These are phyloP conservation scores for Erythrobasidium yunnanense DNA, from an alignment of 768 basidiomycete species.

Conservation along the genomic window DNA sequence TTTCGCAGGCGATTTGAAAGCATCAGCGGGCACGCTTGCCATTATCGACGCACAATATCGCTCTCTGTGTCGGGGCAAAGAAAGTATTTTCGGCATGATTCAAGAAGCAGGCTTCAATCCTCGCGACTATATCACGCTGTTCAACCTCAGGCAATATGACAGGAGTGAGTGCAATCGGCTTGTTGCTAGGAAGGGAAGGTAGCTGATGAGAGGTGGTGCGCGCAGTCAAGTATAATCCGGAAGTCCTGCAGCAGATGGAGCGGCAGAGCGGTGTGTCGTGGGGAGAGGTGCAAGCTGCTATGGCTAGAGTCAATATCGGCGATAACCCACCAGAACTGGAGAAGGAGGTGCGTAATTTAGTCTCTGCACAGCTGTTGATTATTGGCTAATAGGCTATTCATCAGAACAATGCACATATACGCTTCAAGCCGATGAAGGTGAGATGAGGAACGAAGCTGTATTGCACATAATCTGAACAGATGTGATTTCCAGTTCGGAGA, in stretches of 20 bases:
- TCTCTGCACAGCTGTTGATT: not conserved
- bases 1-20: slow-evolving; percentile 64
- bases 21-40: slow-evolving; percentile 31
- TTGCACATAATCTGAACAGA: slow-evolving; percentile 37
- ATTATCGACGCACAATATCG: slow-evolving; percentile 33
- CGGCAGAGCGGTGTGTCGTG: slow-evolving; percentile 63
- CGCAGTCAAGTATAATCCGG: slow-evolving; percentile 41
- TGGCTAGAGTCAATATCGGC: slow-evolving; percentile 44
- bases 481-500: slow-evolving; percentile 44
- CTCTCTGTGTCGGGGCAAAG: slow-evolving; percentile 69
- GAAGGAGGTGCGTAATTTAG: not conserved
- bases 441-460: slow-evolving; percentile 49
- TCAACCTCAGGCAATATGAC: slow-evolving; percentile 83
- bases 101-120: slow-evolving; percentile 30
- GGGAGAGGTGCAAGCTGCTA: slow-evolving; percentile 74
- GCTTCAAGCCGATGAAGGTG: slow-evolving; percentile 26
- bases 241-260: slow-evolving; percentile 60
- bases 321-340: slow-evolving; percentile 30
- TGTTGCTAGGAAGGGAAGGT: no score
- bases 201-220: no score
- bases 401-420: slow-evolving; percentile 31
- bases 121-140: slow-evolving; percentile 72
- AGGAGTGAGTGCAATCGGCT: slow-evolving; percentile 47
- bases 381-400: slow-evolving; percentile 10
- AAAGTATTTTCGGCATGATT: slow-evolving; percentile 24